Evolutionary conservation across 305 asterid species (phyloP), one percentile per base, ranked within the genome.

Genomic region (Rubia peregrina): DNA sequence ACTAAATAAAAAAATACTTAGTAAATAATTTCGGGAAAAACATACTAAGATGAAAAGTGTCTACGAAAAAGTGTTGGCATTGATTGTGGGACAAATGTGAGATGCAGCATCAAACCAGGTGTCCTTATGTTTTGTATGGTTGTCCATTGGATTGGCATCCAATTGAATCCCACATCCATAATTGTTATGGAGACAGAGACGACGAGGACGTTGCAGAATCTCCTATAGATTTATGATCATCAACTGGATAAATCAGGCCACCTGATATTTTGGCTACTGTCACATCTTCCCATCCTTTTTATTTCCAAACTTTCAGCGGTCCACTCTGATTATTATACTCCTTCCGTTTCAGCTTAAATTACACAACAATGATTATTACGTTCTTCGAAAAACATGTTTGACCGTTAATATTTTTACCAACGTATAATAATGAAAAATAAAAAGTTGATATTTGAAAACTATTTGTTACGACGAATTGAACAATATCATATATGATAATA

Each of bases 71-170:
- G 33, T 30, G 3, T 30, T 30, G 3, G 33, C 13, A 13, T 48
- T 13, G 53, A 48, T 48, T 48, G 57, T 51, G 57, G 13, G 59
- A 76, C 72, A 68, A 57, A 44, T 61, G 74, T 76, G 41, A 17
- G 56, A 26, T 33, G 22, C 38, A 67, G 38, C 26, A 55, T 70
- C 72, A 51, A 64, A 70, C 74, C 75, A 78, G 72, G 68, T 70
- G 74, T 74, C 78, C 41, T 53, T 68, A 59, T 65, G 57, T 57
- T 68, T 67, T 65, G 57, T 43, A 40, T 55, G 6, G 53, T 75
- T 76, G 67, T 71, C 43, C 71, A 78, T 71, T 68, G 73, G 79
- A 51, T 51, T 17, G 57, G 57, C 57, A 64, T 59, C 24, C 4
- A 30, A 30, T 30, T 30, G 3, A 30, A 30, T 30, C 33, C 33